Evolutionary conservation across 257 asterid genomes (phyloP), one percentile per base, ranked within the genome.

Genomic region (Przewalskia tangutica): DNA sequence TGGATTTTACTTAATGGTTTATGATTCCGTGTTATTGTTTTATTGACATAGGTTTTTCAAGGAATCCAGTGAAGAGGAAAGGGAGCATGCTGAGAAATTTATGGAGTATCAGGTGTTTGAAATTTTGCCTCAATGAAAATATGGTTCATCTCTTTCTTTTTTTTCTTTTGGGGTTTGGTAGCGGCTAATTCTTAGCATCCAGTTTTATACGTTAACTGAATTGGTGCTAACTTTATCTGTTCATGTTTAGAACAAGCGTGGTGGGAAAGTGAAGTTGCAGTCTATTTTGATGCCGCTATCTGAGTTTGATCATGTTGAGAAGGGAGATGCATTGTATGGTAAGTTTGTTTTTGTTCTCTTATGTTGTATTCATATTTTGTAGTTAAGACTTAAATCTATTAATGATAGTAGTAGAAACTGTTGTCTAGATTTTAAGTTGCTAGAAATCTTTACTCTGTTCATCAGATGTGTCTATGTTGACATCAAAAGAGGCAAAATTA

Each of bases 41-140:
- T 2, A 13, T 10, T 12, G 2, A 32, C 27, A n/a, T 46, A 91
- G 95, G 81, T 89, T 91, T 86, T 90, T 90, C 87, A 88, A 91
- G 87, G 90, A 90, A 44, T 87, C 92, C 8, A 91, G 95, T 55
- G 84, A 84, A 20, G 95, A 90, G 86, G 93, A 91, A 77, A 87
- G 95, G 58, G 87, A 63, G 36, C 95, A 91, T 20, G 93, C 95
- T n/a, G 93, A 91, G 81, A 91, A 89, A 36, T 84, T 91, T 4
- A 91, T 91, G 95, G 91, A 89, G 77, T 91, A 88, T 82, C 92
- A 89, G 93, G 95, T 91, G 81, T 62, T 83, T 82, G 60, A 66
- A 50, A 32, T 3, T 63, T 53, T 75, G 56, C 16, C 3, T 3
- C 4, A 0, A 12, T 23, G 60, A 23, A 73, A 46, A 4, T 20